A percentile compares a stretch with the other conserved stretches of the same genome.
Conservation (phyloP, 257 asterid genomes). For the Oldenlandia corymbosa region DNA sequence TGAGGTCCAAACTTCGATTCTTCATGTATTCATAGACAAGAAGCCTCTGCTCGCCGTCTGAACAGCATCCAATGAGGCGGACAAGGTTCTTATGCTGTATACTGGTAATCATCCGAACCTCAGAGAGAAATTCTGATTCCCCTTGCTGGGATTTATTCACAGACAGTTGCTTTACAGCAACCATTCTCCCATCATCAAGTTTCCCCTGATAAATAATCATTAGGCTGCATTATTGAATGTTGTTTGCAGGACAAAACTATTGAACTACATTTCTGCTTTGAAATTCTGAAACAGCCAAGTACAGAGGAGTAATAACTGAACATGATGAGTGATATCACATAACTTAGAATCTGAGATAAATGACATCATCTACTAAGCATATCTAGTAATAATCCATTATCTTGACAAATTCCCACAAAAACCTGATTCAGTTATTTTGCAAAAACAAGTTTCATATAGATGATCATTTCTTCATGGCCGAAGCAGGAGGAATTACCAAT, state of each 20-base stretch:
- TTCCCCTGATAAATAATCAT: slow-evolving; percentile 41
- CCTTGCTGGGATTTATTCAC: slow-evolving; percentile 72
- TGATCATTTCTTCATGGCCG: not conserved
- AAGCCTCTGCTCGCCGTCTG: slow-evolving; percentile 62
- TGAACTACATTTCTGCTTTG: not conserved
- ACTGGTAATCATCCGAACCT: slow-evolving; percentile 70
- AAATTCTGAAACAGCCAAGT: not conserved
- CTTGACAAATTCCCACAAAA: not conserved
- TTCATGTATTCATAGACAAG: slow-evolving; percentile 82
- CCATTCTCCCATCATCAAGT: slow-evolving; percentile 48
- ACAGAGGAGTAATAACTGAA: not conserved
- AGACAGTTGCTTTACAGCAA: slow-evolving; percentile 65
- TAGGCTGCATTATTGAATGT: not conserved
- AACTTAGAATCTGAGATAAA: not conserved
- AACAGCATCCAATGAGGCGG: slow-evolving; percentile 74
- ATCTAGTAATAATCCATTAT: not conserved
- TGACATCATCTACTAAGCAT: not conserved
- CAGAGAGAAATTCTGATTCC: slow-evolving; percentile 63
- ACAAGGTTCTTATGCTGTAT: slow-evolving; percentile 82
- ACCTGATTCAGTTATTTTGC: not conserved
- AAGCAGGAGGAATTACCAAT: too few relatives aligned
- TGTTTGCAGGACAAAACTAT: not conserved
- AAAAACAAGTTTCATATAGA: not conserved
- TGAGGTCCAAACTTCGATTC: slow-evolving; percentile 68
- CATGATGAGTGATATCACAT: not conserved